Percentiles rank a stretch among this genome's conserved stretches.
phyloP scores from a whole-genome alignment of 2,329 filamentous ascomycete genomes.

The Monilinia vaccinii-corymbosi region DNA sequence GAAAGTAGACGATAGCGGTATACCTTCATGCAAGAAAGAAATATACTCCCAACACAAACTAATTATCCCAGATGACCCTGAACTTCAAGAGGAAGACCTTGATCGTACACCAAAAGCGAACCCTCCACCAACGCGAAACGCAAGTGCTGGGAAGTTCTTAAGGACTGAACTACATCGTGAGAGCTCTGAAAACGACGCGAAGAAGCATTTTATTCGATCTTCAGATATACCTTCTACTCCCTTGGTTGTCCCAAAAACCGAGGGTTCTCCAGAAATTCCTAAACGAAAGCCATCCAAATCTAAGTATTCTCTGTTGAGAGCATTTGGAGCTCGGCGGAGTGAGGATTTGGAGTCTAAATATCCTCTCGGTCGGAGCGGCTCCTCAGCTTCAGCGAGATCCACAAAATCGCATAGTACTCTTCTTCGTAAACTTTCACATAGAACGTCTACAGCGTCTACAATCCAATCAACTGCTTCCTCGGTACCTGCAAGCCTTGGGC shows the following conservation, averaged over 20 bases:
- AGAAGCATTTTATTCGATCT: slow-evolving; percentile 7
- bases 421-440: slow-evolving; percentile 21
- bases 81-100: background rate
- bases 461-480: background rate
- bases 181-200: slow-evolving; percentile 12
- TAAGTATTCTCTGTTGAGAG: slow-evolving; percentile 27
- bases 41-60: background rate
- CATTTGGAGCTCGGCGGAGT: slow-evolving; percentile 17
- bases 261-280: slow-evolving; percentile 15
- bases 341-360: slow-evolving; percentile 12
- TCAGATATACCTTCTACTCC: background rate
- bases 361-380: background rate
- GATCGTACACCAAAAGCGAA: slow-evolving; percentile 22
- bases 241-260: background rate
- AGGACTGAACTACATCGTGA: slow-evolving; percentile 21
- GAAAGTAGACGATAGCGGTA: background rate
- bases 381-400: slow-evolving; percentile 2
- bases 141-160: slow-evolving; percentile 23
- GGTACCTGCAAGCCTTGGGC: background rate
- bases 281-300: slow-evolving; percentile 24
- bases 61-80: background rate
- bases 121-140: slow-evolving; percentile 14
- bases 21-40: background rate
- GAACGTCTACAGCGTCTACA: slow-evolving; percentile 11
- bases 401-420: slow-evolving; percentile 12